Base-by-base conservation (phyloP, 352 stramenopile species). In the Phytopythium montanum region DNA sequence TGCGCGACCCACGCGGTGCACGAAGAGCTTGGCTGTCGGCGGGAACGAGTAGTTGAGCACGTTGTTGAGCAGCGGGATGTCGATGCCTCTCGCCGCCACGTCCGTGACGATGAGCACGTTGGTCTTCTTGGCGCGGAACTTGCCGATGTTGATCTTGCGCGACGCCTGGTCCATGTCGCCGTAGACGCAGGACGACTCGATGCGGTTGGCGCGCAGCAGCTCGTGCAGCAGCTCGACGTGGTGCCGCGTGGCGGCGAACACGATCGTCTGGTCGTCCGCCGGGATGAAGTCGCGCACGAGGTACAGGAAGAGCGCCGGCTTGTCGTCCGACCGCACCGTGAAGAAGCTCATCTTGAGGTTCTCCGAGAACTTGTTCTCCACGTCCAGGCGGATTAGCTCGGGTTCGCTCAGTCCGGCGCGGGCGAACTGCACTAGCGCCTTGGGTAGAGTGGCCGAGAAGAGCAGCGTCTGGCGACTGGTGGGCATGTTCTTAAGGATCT, bases 151-250 rank as follows among this genome's bases (percentile, higher is more conserved):
- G 64, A 94, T 94, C 69, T 94, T 94, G 25, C 88, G 86, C 31
- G 82, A 92, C n/a, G 84, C 82, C 60, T 91, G 83, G 62, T 98
- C 95, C 95, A 98, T 98, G 58, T 94, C 81, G 62, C 95, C 95
- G 67, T 98, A 98, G 16, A 97, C 88, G 55, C 85, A 85, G 36
- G 83, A 96, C 54, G 83, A 92, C 5, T 95, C 78, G 44, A 97
- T 91, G 57, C 87, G 77, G 63, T 87, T 82, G 13, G 90, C 84
- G 8, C 70, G 73, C 8, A 98, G 69, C 23, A 98, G 64, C n/a
- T 94, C 92, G 60, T 98, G 87, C n/a, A 99, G 64, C 58, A 99
- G 98, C 74, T 99, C 98, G 10, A 98, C 96, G 75, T 99, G 97
- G 74, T 99, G 96, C 23, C 95, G 79, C 28, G 98, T 99, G 8